Base-by-base conservation (phyloP, 129 eudicot genomes). In the Smallanthus sonchifolius region DNA sequence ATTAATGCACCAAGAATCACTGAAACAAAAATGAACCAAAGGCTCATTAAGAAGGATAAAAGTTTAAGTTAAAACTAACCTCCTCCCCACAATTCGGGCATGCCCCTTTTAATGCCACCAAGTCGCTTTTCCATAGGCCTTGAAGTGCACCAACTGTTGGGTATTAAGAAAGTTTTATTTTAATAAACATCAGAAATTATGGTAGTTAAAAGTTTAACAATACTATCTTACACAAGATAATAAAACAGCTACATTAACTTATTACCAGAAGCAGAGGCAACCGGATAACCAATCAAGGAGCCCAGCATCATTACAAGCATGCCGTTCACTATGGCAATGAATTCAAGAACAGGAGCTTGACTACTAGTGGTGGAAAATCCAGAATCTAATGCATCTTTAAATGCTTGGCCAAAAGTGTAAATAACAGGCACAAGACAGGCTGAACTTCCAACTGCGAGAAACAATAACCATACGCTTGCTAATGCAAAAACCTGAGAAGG, bases 81-180 rank as follows among this genome's bases (percentile, higher is more conserved):
- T 94, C 97, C 76, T 94, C 98, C 42, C 97, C 97, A 57, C 98
- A 94, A 74, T 86, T 94, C 1, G 98, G 98, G 87, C 98, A 94
- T 6, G 86, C 86, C 54, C 98, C 98, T 83, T 94, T 94, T 17
- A 94, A 38, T 2, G 97, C 98, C 78, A 90, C 98, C 87, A 94
- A 83, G 81, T 94, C 93, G 80, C 82, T 88, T 78, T 84, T 85
- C 97, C 92, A 86, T 43, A 94, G 86, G 75, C 97, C 89, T 76
- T 70, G 77, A 69, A 94, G 91, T 10, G 96, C 97, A 83, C 91
- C 88, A 80, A 85, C 98, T 94, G 87, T 67, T 54, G 66, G 49
- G 6, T 64, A 54, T 86, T 76, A 42, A 49, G 15, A 70, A 72
- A 38, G 65, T 6, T 3, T 16, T 24, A 24, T 55, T 55, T n/a